Evolutionary conservation across 805 yeast species (phyloP), one percentile per base, ranked within the genome.

Genomic region (Brettanomyces anomalus): DNA sequence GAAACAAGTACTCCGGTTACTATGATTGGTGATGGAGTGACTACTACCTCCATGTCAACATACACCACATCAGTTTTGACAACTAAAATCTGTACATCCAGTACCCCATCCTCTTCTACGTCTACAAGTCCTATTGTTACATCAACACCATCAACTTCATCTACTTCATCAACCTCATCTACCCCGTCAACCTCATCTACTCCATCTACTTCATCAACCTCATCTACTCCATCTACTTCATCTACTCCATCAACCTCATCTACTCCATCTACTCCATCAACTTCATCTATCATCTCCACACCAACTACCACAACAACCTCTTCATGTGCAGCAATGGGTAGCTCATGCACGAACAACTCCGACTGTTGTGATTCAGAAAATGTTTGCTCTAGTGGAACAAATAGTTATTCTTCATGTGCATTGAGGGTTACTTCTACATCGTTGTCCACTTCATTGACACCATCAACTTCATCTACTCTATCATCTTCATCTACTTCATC

Each of bases 51-150:
- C 16, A 14, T 5, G 7, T 30, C 41, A 5, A 18, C 26, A 19
- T 24, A 3, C 20, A 10, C 35, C 3, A 36, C 46, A 18, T 11
- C 39, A 15, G 37, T 37, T 10, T 28, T 40, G 13, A 41, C 44
- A 14, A 28, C 44, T 21, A 41, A 42, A 38, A 20, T 37, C 33
- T 40, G 43, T 26, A 18, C 39, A 17, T 14, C 32, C 14, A 11
- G 39, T 11, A 26, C 34, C 6, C 10, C 41, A 4, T 40, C 46
- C 19, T 14, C 40, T 5, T 28, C 40, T 17, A 24, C n/a, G 7
- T 26, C 33, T n/a, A 17, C 33, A 17, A 15, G 18, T 24, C n/a
- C 35, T 38, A 16, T 21, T 14, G 15, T 13, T 14, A 5, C 35
- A 10, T 28, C 40, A 5, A 28, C 20, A 18, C 24, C 35, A 11